These are phyloP conservation scores for Fusarium austroafricanum DNA, from an alignment of 2,329 filamentous ascomycete genomes.

Conservation along the genomic window DNA sequence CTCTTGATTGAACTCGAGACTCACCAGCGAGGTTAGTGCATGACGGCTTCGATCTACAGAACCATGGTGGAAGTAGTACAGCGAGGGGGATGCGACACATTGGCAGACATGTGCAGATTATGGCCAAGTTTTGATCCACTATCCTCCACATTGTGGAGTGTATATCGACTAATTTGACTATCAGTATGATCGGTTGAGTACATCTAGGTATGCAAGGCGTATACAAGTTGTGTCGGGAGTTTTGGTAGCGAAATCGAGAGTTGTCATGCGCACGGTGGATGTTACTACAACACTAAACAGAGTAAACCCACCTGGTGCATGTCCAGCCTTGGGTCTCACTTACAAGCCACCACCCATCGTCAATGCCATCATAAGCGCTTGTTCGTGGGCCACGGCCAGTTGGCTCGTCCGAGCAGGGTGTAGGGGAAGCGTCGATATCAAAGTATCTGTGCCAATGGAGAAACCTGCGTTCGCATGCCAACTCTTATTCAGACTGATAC, in stretches of 20 bases:
- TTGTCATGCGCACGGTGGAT: constrained; percentile 56
- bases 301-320: constrained; percentile 2
- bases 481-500: constrained; percentile 59
- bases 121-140: constrained; percentile 54
- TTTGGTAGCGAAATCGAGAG: constrained; percentile 53
- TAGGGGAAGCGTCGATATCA: constrained; percentile 61
- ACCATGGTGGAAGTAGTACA: constrained; percentile 52
- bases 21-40: constrained; percentile 1
- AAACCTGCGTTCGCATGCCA: constrained; percentile 63
- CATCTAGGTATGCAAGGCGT: constrained; percentile 4
- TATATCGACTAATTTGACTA: constrained; percentile 47
- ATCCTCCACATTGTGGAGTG: constrained; percentile 55
- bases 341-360: constrained; percentile 58
- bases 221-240: constrained; percentile 53
- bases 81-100: constrained; percentile 56
- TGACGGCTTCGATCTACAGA: constrained; percentile 36
- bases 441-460: constrained; percentile 59
- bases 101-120: constrained; percentile 55
- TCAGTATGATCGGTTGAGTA: neutral
- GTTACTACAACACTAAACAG: constrained; percentile 52
- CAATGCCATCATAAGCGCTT: constrained; percentile 57
- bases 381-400: constrained; percentile 55
- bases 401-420: constrained; percentile 60
- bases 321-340: constrained; percentile 36
- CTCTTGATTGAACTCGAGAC: constrained; percentile 28